Conservation (phyloP, 768 basidiomycete genomes). For the Boletus insuetus region DNA sequence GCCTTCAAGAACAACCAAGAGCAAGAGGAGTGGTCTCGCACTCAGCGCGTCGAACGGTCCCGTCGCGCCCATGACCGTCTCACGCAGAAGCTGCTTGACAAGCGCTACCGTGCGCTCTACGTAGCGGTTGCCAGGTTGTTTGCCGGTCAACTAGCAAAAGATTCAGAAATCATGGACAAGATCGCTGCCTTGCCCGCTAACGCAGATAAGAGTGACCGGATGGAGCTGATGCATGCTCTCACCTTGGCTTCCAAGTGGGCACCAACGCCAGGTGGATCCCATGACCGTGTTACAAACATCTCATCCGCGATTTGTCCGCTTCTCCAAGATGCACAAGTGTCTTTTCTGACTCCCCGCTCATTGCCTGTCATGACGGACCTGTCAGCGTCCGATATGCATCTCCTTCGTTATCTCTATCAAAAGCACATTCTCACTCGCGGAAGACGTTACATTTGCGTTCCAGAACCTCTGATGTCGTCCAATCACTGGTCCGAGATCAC, state of each 20-base stretch:
- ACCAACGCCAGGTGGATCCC: conserved; percentile 53
- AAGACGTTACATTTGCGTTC: conserved; percentile 42
- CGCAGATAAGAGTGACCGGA: conserved; percentile 19
- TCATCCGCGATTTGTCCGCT: conserved; percentile 59
- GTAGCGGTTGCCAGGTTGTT: conserved; percentile 62
- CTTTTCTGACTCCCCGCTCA: conserved; percentile 5
- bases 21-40: conserved; percentile 22
- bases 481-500: conserved; percentile 55
- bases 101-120: conserved; percentile 61
- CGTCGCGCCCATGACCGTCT: conserved; percentile 36
- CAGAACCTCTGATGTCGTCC: conserved; percentile 63
- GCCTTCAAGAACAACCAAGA: conserved; percentile 18
- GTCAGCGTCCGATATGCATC: conserved; percentile 33
- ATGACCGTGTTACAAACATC: conserved; percentile 65
- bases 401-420: conserved; percentile 57
- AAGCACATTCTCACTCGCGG: conserved; percentile 60
- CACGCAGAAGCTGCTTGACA: conserved; percentile 40
- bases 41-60: conserved; percentile 21
- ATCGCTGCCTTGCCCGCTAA: conserved; percentile 34
- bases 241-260: conserved; percentile 72
- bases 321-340: conserved; percentile 40
- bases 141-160: conserved; percentile 46
- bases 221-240: conserved; percentile 27
- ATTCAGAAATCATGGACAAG: conserved; percentile 41
- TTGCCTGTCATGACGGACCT: conserved; percentile 27